phyloP scores from a whole-genome alignment of 2,329 filamentous ascomycete species.

The Fusarium sp. region DNA sequence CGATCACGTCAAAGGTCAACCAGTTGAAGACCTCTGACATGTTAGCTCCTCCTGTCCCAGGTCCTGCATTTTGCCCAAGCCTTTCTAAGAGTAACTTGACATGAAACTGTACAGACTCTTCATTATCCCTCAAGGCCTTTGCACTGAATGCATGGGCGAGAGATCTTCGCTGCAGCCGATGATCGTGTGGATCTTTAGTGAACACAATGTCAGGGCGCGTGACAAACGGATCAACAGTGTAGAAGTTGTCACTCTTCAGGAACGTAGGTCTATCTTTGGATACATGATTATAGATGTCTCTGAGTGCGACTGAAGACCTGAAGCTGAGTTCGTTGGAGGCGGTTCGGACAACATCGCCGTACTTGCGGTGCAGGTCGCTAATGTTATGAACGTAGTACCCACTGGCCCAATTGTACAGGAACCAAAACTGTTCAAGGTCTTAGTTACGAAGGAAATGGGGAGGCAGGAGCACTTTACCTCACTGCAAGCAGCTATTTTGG shows the following conservation, averaged over 20 bases:
- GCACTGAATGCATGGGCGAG: conserved; percentile 24
- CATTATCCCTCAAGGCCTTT: conserved; percentile 5
- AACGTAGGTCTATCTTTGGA: conserved; percentile 10
- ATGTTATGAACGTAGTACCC: not conserved
- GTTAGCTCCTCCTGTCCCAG: not conserved
- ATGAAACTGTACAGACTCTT: conserved; percentile 1
- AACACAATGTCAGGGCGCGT: not conserved
- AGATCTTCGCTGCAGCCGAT: conserved; percentile 6
- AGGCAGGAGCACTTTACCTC: not conserved
- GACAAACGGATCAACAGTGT: not conserved
- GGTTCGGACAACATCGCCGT: conserved; percentile 32
- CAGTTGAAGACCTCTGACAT: conserved; percentile 15
- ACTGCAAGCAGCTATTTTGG: conserved; percentile 28
- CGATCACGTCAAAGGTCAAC: conserved; percentile 26
- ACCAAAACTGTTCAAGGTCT: not conserved
- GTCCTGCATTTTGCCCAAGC: not conserved
- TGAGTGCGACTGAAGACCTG: conserved; percentile 9
- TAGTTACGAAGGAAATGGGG: accelerated
- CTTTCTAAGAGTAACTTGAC: not conserved
- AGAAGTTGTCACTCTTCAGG: conserved; percentile 16
- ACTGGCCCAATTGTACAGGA: not conserved
- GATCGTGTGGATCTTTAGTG: conserved; percentile 6
- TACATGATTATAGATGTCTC: conserved; percentile 30
- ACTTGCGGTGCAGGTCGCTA: conserved; percentile 5
- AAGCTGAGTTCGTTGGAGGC: conserved; percentile 32